Base-by-base conservation (phyloP, 2,329 filamentous ascomycete genomes). In the Monosporascus sp. region DNA sequence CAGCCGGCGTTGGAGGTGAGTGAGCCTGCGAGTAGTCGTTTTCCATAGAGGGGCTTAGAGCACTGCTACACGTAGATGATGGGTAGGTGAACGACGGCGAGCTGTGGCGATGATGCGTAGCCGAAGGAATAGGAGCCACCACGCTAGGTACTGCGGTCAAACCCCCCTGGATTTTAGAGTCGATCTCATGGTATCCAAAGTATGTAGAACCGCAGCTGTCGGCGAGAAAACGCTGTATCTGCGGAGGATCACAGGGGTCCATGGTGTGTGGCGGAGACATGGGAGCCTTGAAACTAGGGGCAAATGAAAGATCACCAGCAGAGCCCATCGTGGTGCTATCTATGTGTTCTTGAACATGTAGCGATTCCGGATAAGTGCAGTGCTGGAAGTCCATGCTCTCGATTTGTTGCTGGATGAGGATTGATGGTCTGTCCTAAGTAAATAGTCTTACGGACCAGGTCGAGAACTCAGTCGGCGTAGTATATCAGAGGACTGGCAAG, bases 11-110 rank as follows among this genome's bases (percentile, higher is more conserved):
- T 27, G 65, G 62, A 9, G 73, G 73, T n/a, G 66, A 64, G 48
- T 63, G 57, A 51, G 67, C 63, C 50, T 66, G 65, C 49, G 65
- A 69, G 24, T 66, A 64, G 49, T 77, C 74, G 52, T 67, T 69
- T n/a, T 76, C 73, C 5, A 69, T 62, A 3, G 65, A 66, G 17
- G 73, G 73, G 38, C 73, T 76, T 22, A 67, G 64, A 26, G 63
- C 65, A 50, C 67, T 71, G 53, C 71, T 69, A 52, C 69, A 70
- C 1, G 66, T 66, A 22, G 72, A 72, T 5, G 71, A 68, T 17
- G 66, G 64, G 27, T 70, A 66, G 14, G 71, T 71, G 19, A 70
- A 74, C 14, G 69, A 69, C 7, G 74, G 71, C 7, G 73, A 74
- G 31, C 58, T 62, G 43, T 68, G 66, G 26, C 69, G 69, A 50